Percentiles rank a stretch among this genome's conserved stretches.
Conservation (phyloP, 2,329 filamentous ascomycete species). For the Xylariaceae sp. region DNA sequence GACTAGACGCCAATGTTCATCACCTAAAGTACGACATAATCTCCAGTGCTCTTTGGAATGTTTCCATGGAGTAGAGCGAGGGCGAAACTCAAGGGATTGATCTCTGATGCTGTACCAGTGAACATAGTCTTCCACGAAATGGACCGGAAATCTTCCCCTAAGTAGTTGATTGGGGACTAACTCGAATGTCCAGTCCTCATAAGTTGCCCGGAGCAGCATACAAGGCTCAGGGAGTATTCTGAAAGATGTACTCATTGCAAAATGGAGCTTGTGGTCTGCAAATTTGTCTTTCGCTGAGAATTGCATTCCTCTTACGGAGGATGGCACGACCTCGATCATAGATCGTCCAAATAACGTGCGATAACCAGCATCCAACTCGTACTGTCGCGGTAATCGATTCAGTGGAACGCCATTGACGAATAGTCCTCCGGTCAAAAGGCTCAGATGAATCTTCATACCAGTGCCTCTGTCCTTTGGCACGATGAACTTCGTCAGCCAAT, state of each 20-base stretch:
- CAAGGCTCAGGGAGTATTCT: background rate
- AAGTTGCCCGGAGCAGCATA: conserved; percentile 3
- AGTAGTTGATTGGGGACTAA: conserved; percentile 35
- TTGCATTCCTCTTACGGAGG: conserved; percentile 33
- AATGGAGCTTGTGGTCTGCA: conserved; percentile 32
- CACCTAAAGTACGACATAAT: conserved; percentile 8
- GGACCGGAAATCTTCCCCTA: conserved; percentile 26
- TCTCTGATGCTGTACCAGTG: conserved; percentile 44
- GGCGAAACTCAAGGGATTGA: conserved; percentile 32
- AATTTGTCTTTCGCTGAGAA: conserved; percentile 36
- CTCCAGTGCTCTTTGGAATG: conserved; percentile 21
- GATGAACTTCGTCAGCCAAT: conserved; percentile 21
- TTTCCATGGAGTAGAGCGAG: conserved; percentile 25
- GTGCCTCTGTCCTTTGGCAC: background rate
- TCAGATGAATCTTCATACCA: conserved; percentile 39
- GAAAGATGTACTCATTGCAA: conserved; percentile 28
- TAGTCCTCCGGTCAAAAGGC: conserved; percentile 48
- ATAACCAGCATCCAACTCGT: conserved; percentile 40
- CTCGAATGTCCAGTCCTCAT: conserved; percentile 14
- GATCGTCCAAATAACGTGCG: conserved; percentile 39
- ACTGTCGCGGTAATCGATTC: conserved; percentile 42
- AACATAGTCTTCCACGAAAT: conserved; percentile 37
- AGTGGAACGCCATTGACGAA: conserved; percentile 50
- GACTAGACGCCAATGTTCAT: conserved; percentile 21
- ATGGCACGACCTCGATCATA: conserved; percentile 42